phyloP scores from a whole-genome alignment of 2,329 filamentous ascomycete species.

The Penicillium decumbens region DNA sequence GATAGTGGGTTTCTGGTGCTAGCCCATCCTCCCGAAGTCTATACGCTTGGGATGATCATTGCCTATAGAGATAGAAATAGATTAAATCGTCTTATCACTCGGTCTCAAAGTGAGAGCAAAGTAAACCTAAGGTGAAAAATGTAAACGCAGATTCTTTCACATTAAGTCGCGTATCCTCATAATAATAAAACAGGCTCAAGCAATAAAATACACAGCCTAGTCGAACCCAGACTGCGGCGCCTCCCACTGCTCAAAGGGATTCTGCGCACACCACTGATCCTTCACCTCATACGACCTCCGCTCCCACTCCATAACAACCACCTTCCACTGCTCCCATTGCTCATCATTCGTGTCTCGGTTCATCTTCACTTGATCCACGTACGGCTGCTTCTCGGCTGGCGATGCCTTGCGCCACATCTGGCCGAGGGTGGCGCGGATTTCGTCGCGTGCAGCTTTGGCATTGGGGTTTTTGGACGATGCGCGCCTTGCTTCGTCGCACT shows the following conservation, averaged over 20 bases:
- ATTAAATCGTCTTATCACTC: constrained; percentile 2
- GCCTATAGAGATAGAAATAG: constrained; percentile 22
- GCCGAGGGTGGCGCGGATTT: constrained; percentile 79
- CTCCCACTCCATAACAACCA: constrained; percentile 53
- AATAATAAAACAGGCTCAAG: background rate
- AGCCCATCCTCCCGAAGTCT: constrained; percentile 1
- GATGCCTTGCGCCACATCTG: constrained; percentile 83
- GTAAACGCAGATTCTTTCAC: background rate
- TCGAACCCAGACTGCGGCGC: background rate
- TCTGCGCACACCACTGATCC: constrained; percentile 37
- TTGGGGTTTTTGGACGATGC: constrained; percentile 60
- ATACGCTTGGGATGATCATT: constrained; percentile 8
- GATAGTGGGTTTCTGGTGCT: constrained; percentile 4
- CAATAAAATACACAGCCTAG: background rate
- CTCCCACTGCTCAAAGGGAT: constrained; percentile 36
- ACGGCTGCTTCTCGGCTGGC: constrained; percentile 68
- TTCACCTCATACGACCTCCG: constrained; percentile 36
- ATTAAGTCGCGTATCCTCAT: background rate
- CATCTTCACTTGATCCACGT: constrained; percentile 65
- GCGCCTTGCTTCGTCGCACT: constrained; percentile 66
- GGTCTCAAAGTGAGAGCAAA: background rate
- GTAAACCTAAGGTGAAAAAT: background rate
- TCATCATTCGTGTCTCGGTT: constrained; percentile 65
- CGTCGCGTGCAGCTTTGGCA: constrained; percentile 63
- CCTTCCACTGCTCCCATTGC: constrained; percentile 67